Percentiles rank a stretch among this genome's conserved stretches.
Evolutionary conservation across 2,329 filamentous ascomycete species (phyloP).

Genomic region (Scopulariopsis brevicaulis): DNA sequence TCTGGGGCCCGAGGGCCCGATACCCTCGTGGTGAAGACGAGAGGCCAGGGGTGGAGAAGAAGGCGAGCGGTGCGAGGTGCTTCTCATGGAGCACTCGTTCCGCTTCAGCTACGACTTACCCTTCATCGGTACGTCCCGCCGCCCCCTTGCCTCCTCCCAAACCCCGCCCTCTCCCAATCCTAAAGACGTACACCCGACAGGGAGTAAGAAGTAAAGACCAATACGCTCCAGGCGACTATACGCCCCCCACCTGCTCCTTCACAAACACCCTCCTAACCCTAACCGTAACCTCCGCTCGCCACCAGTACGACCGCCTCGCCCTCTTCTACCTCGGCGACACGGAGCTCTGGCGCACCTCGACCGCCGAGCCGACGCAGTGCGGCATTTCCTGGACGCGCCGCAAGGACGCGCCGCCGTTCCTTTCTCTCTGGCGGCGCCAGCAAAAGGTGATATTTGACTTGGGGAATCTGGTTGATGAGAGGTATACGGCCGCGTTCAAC

Average conservation of each 20-base stretch:
- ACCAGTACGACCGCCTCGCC: conserved; percentile 67
- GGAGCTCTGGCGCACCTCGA: conserved; percentile 76
- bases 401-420: conserved; percentile 68
- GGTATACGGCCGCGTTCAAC: conserved; percentile 64
- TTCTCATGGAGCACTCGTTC: conserved; percentile 63
- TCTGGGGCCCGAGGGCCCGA: conserved; percentile 31
- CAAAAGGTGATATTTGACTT: conserved; percentile 75
- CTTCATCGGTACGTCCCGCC: conserved; percentile 49
- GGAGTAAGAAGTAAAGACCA: not conserved
- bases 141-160: too few relatives aligned
- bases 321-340: conserved; percentile 66
- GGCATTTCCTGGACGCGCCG: conserved; percentile 68
- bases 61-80: conserved; percentile 29
- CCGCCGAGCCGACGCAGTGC: conserved; percentile 57
- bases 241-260: conserved; percentile 58
- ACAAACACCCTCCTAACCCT: conserved; percentile 67
- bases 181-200: too few relatives aligned
- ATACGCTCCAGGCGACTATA: conserved; percentile 40
- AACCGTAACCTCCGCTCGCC: conserved; percentile 54
- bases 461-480: conserved; percentile 57
- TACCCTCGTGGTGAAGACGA: conserved; percentile 10
- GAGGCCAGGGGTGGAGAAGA: not conserved
- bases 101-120: conserved; percentile 62
- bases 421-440: conserved; percentile 53
- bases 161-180: too few relatives aligned